Evolutionary conservation across 1,139 yeast species (phyloP).

Genomic region (Pneumocystis carinii): DNA sequence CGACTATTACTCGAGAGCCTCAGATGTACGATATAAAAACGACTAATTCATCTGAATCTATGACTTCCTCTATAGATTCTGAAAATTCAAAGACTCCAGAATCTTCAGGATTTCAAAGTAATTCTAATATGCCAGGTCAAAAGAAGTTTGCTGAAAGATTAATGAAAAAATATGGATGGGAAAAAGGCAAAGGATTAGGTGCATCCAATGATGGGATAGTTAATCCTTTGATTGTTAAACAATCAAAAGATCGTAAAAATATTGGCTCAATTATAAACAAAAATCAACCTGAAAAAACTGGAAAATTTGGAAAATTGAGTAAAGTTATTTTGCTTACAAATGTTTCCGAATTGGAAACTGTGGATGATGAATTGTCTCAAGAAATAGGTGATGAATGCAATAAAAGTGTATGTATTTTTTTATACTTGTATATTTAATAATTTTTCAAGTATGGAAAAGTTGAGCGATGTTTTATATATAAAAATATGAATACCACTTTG

Average conservation of each 20-base stretch:
- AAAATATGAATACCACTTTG: conserved; percentile 9
- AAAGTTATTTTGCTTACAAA: conserved; percentile 10
- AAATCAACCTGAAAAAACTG: conserved; percentile 5
- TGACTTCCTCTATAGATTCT: background rate
- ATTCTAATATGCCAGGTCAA: conserved; percentile 3
- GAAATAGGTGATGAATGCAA: conserved; percentile 14
- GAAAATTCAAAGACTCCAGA: background rate
- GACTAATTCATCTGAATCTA: background rate
- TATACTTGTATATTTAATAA: background rate
- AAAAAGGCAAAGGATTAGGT: conserved; percentile 16
- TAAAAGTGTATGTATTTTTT: conserved; percentile 8
- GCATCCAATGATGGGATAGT: conserved; percentile 12
- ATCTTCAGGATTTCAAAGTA: background rate
- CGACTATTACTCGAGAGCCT: background rate
- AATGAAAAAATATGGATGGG: conserved; percentile 16
- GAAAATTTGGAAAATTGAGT: conserved; percentile 13
- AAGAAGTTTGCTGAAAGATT: conserved; percentile 14
- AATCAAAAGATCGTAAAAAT: conserved; percentile 13
- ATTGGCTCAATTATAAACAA: conserved; percentile 13
- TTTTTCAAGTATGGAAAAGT: conserved; percentile 13
- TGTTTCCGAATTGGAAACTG: conserved; percentile 8
- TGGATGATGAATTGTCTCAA: conserved; percentile 13
- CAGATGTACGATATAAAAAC: background rate
- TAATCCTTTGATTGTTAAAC: conserved; percentile 12
- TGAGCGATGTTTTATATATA: conserved; percentile 7